Evolutionary conservation across 495 filamentous ascomycete species (phyloP).

Genomic region (Xylaria intraflava): DNA sequence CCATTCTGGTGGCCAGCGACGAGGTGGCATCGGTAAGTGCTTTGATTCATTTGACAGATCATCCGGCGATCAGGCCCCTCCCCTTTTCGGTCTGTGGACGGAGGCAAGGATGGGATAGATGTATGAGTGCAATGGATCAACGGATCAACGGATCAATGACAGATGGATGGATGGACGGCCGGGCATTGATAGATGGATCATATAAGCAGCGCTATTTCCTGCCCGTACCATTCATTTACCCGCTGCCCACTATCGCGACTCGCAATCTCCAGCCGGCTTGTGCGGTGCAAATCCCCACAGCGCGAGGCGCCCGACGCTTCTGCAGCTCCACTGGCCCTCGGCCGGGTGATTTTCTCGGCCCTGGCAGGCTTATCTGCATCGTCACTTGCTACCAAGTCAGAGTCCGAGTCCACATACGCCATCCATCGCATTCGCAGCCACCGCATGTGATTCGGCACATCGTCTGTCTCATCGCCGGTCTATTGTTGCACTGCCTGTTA

Average conservation of each 20-base stretch:
- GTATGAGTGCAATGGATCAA: not conserved
- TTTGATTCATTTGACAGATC: slow-evolving; percentile 3
- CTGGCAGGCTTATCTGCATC: not conserved
- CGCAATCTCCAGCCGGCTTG: slow-evolving; percentile 8
- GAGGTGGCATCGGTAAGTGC: slow-evolving; percentile 43
- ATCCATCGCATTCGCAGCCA: not conserved
- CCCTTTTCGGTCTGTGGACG: not conserved
- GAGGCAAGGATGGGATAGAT: not conserved
- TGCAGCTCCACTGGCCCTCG: slow-evolving; percentile 12
- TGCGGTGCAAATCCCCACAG: slow-evolving; percentile 12
- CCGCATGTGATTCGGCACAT: not conserved
- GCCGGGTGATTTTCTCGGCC: slow-evolving; percentile 1
- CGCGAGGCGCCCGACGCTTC: slow-evolving; percentile 6
- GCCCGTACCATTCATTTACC: not conserved
- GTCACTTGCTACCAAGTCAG: too few species aligned
- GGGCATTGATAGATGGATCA: slow-evolving; percentile 6
- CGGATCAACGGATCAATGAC: not conserved
- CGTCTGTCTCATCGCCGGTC: not conserved
- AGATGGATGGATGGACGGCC: not conserved
- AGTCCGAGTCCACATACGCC: not conserved
- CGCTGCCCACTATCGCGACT: slow-evolving; percentile 9
- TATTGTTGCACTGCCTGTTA: not conserved
- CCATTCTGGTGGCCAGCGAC: slow-evolving; percentile 36
- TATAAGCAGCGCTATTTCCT: slow-evolving; percentile 7
- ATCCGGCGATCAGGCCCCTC: too few species aligned